Base-by-base conservation (phyloP, 192 early-diverging fungal species). In the Linnemannia zychae region DNA sequence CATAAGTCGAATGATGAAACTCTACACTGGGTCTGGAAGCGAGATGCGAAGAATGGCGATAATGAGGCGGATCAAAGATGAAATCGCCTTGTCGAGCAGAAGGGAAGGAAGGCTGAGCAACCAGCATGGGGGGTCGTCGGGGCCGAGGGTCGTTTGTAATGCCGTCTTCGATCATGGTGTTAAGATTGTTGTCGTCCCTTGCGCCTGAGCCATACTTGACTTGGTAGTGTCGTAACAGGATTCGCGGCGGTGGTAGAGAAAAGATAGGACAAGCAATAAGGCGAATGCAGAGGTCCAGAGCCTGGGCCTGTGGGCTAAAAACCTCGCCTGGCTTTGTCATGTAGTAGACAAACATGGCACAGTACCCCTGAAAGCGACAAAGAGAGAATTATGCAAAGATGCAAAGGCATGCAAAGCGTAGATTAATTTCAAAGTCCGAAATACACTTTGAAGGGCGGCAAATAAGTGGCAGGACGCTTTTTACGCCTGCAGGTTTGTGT, bases 81-180 rank as follows among this genome's bases (percentile, higher is more conserved):
- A 47, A 60, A 7, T 53, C 70, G 24, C 50, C 67, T 9, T 73
- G 46, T 17, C 83, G 83, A 6, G 69, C 47, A 7, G 70, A 67
- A 0, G 71, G 50, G 57, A 28, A 67, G 0, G 73, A 67, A 3
- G 48, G 28, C n/a, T 76, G 73, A 46, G 33, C 76, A 57, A 79
- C 77, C 0, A 85, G 74, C 77, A 85, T 79, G 13, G 77, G 53
- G 1, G 83, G 83, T 24, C 83, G 40, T 12, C 77, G 28, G 1
- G 83, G 83, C 18, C 77, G 72, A 1, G 83, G 83, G 68, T 85
- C 70, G 38, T 76, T 85, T 13, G 83, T 85, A 49, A 85, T 85
- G 48, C 83, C 83, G 16, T 79, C 78, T 31, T 85, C 83, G 40
- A 85, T 72, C 78, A 85, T 85, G 24, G 83, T 85, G 40, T 79